Evolutionary conservation across 139 green algal species (phyloP), one percentile per base, ranked within the genome.

Genomic region (Chlamydomonas applanata): DNA sequence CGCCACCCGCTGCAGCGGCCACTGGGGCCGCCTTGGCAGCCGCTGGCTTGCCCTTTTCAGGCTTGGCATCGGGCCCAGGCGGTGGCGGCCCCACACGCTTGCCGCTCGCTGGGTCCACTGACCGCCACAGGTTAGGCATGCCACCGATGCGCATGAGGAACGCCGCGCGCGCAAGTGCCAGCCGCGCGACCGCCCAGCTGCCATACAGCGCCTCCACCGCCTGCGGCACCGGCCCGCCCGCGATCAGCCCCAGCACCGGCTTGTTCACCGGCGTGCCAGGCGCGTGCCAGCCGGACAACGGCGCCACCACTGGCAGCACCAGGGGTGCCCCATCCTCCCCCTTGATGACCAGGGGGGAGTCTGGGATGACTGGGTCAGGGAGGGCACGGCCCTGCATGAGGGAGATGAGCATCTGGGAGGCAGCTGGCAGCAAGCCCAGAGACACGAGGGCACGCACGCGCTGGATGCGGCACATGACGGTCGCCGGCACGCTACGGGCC

Each of bases 381-480:
- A 89, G 74, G 19, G 69, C 30, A 0, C 30, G 22, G 1, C 78
- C 86, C 9, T 30, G 53, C 71, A 91, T 80, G 0, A 89, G 66
- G 4, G 46, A 46, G 16, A 69, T 17, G 22, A 86, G 71, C 54
- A 91, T 62, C 4, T 17, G 17, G 22, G n/a, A 36, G 4, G 80
- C 86, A 45, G 85, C 80, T 13, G 69, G 25, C 67, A 89, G 27
- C 25, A 87, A 71, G 5, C 83, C 86, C 49, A 91, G 76, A 20
- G 49, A 29, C 40, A 79, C 40, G 19, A 87, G 78, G 5, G 80
- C 80, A 16, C 79, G 72, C 7, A 80, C 72, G 27, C 83, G 79
- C 53, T 69, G 5, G n/a, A 80, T 62, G 22, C 79, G 73, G 79
- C 71, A 74, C 11, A 81, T 64, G 4, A 85, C 63, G 1, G 77